phyloP scores from a whole-genome alignment of 2,329 filamentous ascomycete species.

The Dactylella cylindrospora region DNA sequence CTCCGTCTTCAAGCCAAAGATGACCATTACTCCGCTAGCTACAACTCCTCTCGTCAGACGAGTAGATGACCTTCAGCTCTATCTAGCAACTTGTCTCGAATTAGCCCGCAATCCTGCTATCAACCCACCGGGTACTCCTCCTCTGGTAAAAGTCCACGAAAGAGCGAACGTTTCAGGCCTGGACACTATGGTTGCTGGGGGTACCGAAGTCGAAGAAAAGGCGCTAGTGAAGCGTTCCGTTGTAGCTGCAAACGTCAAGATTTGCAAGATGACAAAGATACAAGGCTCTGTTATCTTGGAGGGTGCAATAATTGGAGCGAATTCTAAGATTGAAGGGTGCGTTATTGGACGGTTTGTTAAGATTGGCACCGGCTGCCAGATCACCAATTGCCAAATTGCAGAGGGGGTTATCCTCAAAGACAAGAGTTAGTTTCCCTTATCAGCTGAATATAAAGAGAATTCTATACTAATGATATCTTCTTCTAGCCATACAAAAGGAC shows the following conservation, averaged over 20 bases:
- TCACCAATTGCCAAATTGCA: conserved; percentile 84
- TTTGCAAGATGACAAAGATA: conserved; percentile 80
- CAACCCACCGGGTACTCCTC: conserved; percentile 30
- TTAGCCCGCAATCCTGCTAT: conserved; percentile 65
- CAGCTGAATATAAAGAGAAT: conserved; percentile 69
- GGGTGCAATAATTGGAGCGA: conserved; percentile 78
- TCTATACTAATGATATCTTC: conserved; percentile 59
- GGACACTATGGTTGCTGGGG: conserved; percentile 82
- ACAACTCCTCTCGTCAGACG: conserved; percentile 72
- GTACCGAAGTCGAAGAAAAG: conserved; percentile 85
- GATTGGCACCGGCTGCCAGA: conserved; percentile 89
- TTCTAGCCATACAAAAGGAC: conserved; percentile 33
- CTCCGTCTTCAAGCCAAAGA: conserved; percentile 33
- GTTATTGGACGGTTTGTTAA: conserved; percentile 78
- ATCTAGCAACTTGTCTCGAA: conserved; percentile 78
- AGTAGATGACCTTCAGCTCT: conserved; percentile 80
- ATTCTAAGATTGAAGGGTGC: conserved; percentile 81
- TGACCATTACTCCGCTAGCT: conserved; percentile 47
- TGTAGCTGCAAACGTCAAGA: conserved; percentile 82
- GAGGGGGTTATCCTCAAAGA: conserved; percentile 63
- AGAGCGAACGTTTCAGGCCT: conserved; percentile 78
- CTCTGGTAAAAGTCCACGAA: conserved; percentile 65
- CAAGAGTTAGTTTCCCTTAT: conserved; percentile 45
- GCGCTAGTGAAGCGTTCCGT: conserved; percentile 90
- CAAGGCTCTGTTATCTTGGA: conserved; percentile 93